Percentiles rank a stretch among this genome's conserved stretches.
Evolutionary conservation across 441 rosid species (phyloP).

Genomic region (Melastoma candidum): DNA sequence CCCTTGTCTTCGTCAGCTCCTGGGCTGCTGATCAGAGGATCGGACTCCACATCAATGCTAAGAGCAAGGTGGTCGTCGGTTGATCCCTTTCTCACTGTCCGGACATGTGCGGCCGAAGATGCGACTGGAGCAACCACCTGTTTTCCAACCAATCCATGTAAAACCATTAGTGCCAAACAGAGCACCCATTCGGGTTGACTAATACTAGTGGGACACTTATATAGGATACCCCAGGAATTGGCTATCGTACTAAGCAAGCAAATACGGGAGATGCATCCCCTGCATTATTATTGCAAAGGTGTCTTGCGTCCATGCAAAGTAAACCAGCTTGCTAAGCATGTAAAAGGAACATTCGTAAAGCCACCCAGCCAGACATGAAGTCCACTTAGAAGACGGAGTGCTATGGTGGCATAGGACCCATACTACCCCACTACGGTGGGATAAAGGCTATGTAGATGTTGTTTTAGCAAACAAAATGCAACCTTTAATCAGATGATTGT

Average conservation of each 20-base stretch:
- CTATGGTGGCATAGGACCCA: too few species aligned
- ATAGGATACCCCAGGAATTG: too few species aligned
- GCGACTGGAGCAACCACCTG: constrained; percentile 35
- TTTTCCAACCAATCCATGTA: constrained; percentile 53
- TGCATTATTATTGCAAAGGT: too few species aligned
- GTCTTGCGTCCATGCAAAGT: too few species aligned
- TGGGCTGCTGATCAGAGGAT: constrained; percentile 39
- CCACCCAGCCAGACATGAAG: too few species aligned
- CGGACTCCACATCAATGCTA: constrained; percentile 62
- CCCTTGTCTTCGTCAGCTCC: constrained; percentile 88
- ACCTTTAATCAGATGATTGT: constrained; percentile 3
- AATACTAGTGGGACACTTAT: not conserved
- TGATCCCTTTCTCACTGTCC: constrained; percentile 81
- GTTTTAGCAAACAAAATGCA: not conserved
- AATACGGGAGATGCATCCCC: too few species aligned
- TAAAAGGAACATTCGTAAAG: too few species aligned
- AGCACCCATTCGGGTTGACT: not conserved
- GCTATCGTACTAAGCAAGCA: too few species aligned
- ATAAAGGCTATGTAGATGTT: not conserved
- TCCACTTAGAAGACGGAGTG: too few species aligned
- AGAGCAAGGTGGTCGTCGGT: constrained; percentile 84
- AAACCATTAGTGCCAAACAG: not conserved
- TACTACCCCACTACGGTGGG: not conserved
- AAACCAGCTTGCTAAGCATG: too few species aligned
- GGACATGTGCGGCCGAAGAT: constrained; percentile 67